Evolutionary conservation across 176 grass and related monocot genomes (phyloP).

Genomic region (Pontederia crassipes): DNA sequence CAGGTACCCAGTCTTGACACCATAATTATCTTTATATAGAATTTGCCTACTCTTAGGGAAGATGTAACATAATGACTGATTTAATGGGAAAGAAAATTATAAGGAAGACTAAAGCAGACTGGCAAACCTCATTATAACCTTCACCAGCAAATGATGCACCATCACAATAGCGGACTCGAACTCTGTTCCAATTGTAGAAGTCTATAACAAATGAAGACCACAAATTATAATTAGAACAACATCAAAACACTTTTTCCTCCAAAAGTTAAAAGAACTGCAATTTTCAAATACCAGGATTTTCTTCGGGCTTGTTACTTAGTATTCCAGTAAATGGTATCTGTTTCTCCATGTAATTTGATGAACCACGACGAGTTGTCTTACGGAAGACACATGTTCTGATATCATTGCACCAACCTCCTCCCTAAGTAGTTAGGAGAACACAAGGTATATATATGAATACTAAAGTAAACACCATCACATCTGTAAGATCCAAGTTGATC

Average conservation of each 20-base stretch:
- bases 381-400: slow-evolving; percentile 1
- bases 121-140: slow-evolving; percentile 43
- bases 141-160: slow-evolving; percentile 73
- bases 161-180: slow-evolving; percentile 78
- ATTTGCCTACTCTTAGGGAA: too few species aligned
- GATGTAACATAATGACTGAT: too few species aligned
- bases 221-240: slow-evolving; percentile 6
- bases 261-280: background rate
- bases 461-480: too few species aligned
- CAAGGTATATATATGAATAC: too few species aligned
- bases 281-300: slow-evolving; percentile 27
- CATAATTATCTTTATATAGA: too few species aligned
- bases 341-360: slow-evolving; percentile 34
- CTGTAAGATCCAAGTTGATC: too few species aligned
- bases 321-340: slow-evolving; percentile 18
- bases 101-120: background rate
- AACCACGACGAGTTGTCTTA: slow-evolving; percentile 6
- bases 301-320: slow-evolving; percentile 12
- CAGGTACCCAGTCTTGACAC: too few species aligned
- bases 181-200: slow-evolving; percentile 93
- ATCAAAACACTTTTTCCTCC: background rate
- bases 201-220: slow-evolving; percentile 23
- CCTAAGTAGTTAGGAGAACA: slow-evolving; percentile 5
- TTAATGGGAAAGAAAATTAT: too few species aligned
- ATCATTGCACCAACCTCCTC: slow-evolving; percentile 33